Evolutionary conservation across 1,284 basidiomycete genomes (phyloP), one percentile per base, ranked within the genome.

Genomic region (Tylopilus orsonianus): DNA sequence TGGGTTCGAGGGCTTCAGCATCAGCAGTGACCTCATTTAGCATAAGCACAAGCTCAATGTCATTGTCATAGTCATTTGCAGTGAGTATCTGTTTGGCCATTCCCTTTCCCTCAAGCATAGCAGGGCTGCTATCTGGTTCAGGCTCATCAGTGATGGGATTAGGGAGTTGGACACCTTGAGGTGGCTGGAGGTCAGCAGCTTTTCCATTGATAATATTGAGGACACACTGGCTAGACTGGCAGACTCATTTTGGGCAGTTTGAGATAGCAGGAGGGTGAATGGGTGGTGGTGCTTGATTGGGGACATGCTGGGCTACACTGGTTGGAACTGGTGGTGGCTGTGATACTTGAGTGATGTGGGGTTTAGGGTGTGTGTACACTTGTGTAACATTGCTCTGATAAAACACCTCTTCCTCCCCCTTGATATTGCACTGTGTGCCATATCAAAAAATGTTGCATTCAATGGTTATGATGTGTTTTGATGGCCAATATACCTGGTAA

Each of bases 1-100:
- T 13, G 10, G 39, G 39, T 24, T 47, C 30, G 8, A 47, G 45
- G 2, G 45, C 45, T 26, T 47, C 39, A 8, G 45, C 38, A 1
- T 6, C 4, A 0, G 38, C 24, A 1, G 19, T 46, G 2, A 12
- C 4, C 1, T 44, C 34, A 9, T 37, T 37, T 3, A 44, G 0
- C 0, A 16, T 1, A 1, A 45, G 10, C n/a, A n/a, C n/a, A n/a
- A 45, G 33, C n/a, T 41, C 33, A 9, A 10, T 4, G 14, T 40
- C 12, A 24, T 41, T 23, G 12, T 13, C 27, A 20, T 48, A 14
- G 16, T 40, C 45, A n/a, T 20, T 8, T 2, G 26, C 13, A 27
- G 33, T n/a, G 8, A 46, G 26, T 9, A 27, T 39, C 14, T 38
- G 30, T 12, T 39, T 12, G 4, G 36, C 44, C 4, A 3, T n/a